phyloP scores from a whole-genome alignment of 139 green algal genomes.

The Picocystis salinarum region DNA sequence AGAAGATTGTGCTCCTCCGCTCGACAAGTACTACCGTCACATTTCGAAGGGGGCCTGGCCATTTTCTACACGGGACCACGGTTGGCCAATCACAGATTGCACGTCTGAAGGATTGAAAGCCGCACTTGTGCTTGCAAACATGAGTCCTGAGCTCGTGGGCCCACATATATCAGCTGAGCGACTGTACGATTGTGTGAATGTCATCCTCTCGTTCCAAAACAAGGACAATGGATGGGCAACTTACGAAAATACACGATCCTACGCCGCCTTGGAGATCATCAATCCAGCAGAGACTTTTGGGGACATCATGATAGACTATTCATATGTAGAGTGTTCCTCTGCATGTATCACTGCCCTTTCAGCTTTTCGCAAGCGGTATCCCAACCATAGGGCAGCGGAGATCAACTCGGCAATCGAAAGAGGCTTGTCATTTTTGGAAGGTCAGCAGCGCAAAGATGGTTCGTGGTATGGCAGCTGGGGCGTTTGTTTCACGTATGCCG shows the following conservation, averaged over 20 bases:
- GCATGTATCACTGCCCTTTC: slow-evolving; percentile 79
- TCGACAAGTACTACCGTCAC: slow-evolving; percentile 75
- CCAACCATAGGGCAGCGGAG: slow-evolving; percentile 18
- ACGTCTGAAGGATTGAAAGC: slow-evolving; percentile 66
- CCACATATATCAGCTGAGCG: slow-evolving; percentile 33
- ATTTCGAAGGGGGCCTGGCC: slow-evolving; percentile 92
- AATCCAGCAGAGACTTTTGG: slow-evolving; percentile 98
- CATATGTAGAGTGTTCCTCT: slow-evolving; percentile 86
- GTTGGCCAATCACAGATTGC: slow-evolving; percentile 97
- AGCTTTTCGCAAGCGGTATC: slow-evolving; percentile 35
- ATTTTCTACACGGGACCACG: slow-evolving; percentile 85
- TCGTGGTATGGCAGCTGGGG: slow-evolving; percentile 86
- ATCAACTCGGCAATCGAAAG: slow-evolving; percentile 8
- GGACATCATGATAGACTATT: slow-evolving; percentile 98
- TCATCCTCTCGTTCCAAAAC: slow-evolving; percentile 73
- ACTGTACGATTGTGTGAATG: slow-evolving; percentile 63
- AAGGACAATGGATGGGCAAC: slow-evolving; percentile 81
- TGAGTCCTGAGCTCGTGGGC: slow-evolving; percentile 29
- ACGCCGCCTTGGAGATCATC: slow-evolving; percentile 49
- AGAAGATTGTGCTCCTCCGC: slow-evolving; percentile 37
- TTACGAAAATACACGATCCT: slow-evolving; percentile 91
- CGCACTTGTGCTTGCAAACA: slow-evolving; percentile 32
- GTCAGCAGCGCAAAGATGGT: slow-evolving; percentile 7
- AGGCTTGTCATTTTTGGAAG: slow-evolving; percentile 14
- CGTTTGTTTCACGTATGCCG: slow-evolving; percentile 97